Evolutionary conservation across 306 rosid species (phyloP).

Genomic region (Quercus berberidifolia): DNA sequence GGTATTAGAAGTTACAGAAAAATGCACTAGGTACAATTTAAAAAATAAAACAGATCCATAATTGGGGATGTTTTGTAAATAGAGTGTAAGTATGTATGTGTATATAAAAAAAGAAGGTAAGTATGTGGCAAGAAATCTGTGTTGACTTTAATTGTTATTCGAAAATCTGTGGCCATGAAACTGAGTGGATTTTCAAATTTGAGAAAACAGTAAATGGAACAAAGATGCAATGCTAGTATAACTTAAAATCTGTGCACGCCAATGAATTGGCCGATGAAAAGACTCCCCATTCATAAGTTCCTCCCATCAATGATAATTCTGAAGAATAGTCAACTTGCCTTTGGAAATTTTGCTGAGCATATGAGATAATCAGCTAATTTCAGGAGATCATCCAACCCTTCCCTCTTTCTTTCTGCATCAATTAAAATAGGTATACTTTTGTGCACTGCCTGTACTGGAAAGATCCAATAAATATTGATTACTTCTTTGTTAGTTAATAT

Average conservation of each 20-base stretch:
- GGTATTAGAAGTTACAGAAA: neutral
- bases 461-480: constrained; percentile 29
- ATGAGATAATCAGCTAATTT: constrained; percentile 64
- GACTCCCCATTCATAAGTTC: constrained; percentile 11
- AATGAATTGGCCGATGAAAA: constrained; percentile 1
- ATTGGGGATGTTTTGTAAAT: too few species aligned
- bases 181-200: neutral
- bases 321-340: constrained; percentile 50
- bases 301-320: constrained; percentile 12
- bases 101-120: too few species aligned
- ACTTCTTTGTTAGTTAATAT: neutral
- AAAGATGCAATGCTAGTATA: constrained; percentile 1
- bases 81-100: neutral
- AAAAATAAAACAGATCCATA: too few species aligned
- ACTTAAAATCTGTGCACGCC: constrained; percentile 5
- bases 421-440: constrained; percentile 64
- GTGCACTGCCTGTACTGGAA: constrained; percentile 57
- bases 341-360: constrained; percentile 78
- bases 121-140: too few species aligned
- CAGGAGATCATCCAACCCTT: constrained; percentile 79
- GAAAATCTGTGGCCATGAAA: neutral
- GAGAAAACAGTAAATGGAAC: constrained; percentile 1
- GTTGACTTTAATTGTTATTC: too few species aligned
- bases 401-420: constrained; percentile 76
- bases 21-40: neutral